A percentile compares a stretch with the other conserved stretches of the same genome.
These are phyloP conservation scores for Sphagnum tenellum DNA, from an alignment of 225 moss, liverwort and hornwort genomes.

Conservation along the genomic window DNA sequence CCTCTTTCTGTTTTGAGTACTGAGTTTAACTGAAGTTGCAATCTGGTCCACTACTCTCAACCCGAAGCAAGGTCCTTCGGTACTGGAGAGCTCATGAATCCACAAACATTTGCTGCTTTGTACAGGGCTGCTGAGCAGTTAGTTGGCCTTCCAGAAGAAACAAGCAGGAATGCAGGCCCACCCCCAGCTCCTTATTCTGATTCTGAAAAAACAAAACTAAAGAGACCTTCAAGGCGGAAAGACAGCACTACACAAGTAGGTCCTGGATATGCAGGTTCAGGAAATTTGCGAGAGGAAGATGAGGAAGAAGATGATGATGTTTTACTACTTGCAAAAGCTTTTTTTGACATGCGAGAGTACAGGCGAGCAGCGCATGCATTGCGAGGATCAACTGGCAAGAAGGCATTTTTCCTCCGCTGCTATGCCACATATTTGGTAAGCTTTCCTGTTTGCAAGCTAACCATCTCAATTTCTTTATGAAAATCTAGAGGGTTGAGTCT, in stretches of 20 bases:
- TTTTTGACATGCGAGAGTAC: conserved; percentile 85
- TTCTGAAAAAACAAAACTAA: conserved; percentile 39
- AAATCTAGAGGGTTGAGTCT: no score
- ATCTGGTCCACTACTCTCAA: no score
- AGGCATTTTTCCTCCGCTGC: conserved; percentile 75
- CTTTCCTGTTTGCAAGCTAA: neutral
- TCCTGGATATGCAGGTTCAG: conserved; percentile 14
- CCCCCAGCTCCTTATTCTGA: conserved; percentile 2
- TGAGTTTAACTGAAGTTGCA: no score
- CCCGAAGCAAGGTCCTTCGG: neutral
- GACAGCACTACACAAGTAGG: conserved; percentile 13
- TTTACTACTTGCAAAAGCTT: conserved; percentile 67
- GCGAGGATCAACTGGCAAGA: conserved; percentile 59
- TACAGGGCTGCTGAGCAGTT: conserved; percentile 92
- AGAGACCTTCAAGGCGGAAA: conserved; percentile 54
- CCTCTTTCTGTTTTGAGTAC: no score
- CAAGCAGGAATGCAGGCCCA: conserved; percentile 13
- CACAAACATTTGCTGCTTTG: conserved; percentile 3
- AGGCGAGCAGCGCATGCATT: conserved; percentile 73
- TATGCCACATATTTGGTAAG: conserved; percentile 93
- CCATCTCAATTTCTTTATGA: no score
- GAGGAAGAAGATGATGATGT: conserved; percentile 79
- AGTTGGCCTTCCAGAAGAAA: conserved; percentile 66
- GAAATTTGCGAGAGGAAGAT: conserved; percentile 30
- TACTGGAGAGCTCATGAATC: neutral